Conservation (phyloP, 2,329 filamentous ascomycete species). For the Colletotrichum scovillei region DNA sequence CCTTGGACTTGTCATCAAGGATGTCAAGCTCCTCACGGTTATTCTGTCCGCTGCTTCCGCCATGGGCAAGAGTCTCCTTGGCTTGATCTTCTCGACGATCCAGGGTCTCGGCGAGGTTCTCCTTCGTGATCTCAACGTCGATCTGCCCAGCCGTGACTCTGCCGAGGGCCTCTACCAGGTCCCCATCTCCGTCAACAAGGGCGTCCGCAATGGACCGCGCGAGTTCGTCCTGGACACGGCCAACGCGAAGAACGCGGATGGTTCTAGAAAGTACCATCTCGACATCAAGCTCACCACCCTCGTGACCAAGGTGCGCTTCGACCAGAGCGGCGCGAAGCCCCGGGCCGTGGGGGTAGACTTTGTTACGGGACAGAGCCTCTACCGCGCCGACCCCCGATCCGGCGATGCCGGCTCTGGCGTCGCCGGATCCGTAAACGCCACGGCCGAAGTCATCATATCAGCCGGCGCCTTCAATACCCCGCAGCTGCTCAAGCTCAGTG, state of each 20-base stretch:
- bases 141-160: constrained; percentile 37
- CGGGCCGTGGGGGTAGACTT: constrained; percentile 56
- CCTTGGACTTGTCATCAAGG: constrained; percentile 41
- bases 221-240: constrained; percentile 62
- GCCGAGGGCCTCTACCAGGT: constrained; percentile 59
- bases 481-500: constrained; percentile 58
- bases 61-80: constrained; percentile 42
- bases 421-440: constrained; percentile 45
- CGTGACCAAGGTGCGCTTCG: constrained; percentile 54
- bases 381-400: constrained; percentile 55
- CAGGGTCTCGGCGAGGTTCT: constrained; percentile 42
- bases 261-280: constrained; percentile 54
- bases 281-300: constrained; percentile 49
- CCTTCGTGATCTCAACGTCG: constrained; percentile 44
- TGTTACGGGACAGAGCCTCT: constrained; percentile 52
- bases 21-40: constrained; percentile 43
- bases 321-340: constrained; percentile 47
- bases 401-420: constrained; percentile 39
- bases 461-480: constrained; percentile 60
- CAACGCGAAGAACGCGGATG: constrained; percentile 58
- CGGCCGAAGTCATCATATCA: constrained; percentile 59
- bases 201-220: constrained; percentile 58
- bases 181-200: constrained; percentile 57
- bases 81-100: constrained; percentile 39
- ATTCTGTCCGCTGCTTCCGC: constrained; percentile 45